Base-by-base conservation (phyloP, 1,284 basidiomycete species). In the Puccinia hordei region DNA sequence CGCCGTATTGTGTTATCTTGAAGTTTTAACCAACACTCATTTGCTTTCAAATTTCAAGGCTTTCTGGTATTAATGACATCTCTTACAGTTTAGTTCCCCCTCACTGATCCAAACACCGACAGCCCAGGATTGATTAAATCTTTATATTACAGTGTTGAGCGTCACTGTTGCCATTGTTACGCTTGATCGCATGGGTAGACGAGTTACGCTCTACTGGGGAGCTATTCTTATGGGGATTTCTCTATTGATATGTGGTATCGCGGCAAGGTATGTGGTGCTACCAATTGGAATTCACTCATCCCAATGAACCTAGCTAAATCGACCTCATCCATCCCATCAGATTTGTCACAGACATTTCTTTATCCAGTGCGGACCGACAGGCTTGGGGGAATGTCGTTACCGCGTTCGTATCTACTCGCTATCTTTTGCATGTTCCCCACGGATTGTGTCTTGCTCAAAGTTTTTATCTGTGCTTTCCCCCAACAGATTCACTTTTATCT, bases 101-200 rank as follows among this genome's bases (percentile, higher is more conserved):
- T 51, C 46, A 46, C 24, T 30, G 27, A 22, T 15, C 35, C 15
- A 24, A 41, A 22, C 59, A 33, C 22, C 12, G 35, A 41, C 17
- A 24, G 24, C 10, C 0, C n/a, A 17, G 41, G 2, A 41, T 30
- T 63, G 61, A 63, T 41, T 13, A 17, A 63, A 41, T 22, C 13
- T 76, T 13, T 22, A 33, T 27, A 51, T 41, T 15, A 51, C 30
- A 80, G 77, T 80, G 77, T 78, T 79, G 66, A 73, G 53, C 15
- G 55, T 81, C 27, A 33, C 83, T n/a, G 82, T 85, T 35, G 83
- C 83, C 24, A 83, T 85, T 8, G 83, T 85, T 74, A 85, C 84
- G 8, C 81, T 85, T n/a, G 85, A 85, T 73, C 83, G 85, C 10
- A 80, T 85, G 49, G 85, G 85, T 5, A 82, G 85, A 44, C 35